Percentiles rank a stretch among this genome's conserved stretches.
Conservation (phyloP, 169 alveolate genomes). For the Cryptosporidium tyzzeri region DNA sequence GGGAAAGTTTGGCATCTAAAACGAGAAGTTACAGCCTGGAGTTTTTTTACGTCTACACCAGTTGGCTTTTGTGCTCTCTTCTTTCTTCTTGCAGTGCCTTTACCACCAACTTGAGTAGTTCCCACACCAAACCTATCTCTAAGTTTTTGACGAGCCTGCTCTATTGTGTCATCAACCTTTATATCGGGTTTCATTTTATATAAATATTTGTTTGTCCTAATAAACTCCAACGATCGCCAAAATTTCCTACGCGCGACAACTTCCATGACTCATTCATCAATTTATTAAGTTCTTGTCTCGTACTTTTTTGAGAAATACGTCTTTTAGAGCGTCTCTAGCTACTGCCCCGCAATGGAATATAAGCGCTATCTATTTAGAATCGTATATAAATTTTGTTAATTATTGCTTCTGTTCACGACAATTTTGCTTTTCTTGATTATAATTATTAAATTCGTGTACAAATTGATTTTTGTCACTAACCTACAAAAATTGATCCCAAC, state of each 20-base stretch:
- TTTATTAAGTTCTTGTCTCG: constrained; percentile 55
- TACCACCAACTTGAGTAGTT: constrained; percentile 94
- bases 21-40: constrained; percentile 91
- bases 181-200: constrained; percentile 88
- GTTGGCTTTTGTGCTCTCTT: constrained; percentile 90
- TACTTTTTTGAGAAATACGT: constrained; percentile 36
- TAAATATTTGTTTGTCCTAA: constrained; percentile 12
- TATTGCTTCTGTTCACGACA: neutral
- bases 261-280: constrained; percentile 30
- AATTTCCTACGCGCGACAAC: constrained; percentile 58
- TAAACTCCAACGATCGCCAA: constrained; percentile 10
- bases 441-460: neutral
- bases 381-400: neutral
- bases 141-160: constrained; percentile 92
- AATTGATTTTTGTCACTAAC: neutral
- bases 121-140: constrained; percentile 91
- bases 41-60: constrained; percentile 92
- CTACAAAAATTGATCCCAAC: constrained; percentile 57
- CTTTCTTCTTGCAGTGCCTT: constrained; percentile 96
- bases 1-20: constrained; percentile 94
- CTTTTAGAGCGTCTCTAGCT: constrained; percentile 46
- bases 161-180: constrained; percentile 85
- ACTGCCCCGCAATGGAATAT: constrained; percentile 36
- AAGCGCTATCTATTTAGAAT: neutral
- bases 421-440: no score